These are phyloP conservation scores for Yarrowia sp. DNA, from an alignment of 805 yeast species.

Conservation along the genomic window DNA sequence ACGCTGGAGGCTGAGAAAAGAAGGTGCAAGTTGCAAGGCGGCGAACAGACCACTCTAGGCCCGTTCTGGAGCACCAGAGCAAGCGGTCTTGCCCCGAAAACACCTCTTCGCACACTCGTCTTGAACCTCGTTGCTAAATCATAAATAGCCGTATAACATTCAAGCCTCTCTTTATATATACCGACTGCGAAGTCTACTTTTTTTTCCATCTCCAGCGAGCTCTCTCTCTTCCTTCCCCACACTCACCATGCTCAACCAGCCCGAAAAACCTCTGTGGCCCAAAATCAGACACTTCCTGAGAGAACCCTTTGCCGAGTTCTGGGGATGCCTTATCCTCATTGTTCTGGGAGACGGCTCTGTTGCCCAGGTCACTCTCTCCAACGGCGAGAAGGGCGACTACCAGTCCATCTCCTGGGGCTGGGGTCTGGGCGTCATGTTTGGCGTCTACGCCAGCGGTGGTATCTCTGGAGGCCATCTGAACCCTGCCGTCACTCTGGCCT, in stretches of 20 bases:
- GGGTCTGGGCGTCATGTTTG: slow-evolving; percentile 56
- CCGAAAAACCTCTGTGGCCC: slow-evolving; percentile 19
- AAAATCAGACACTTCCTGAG: slow-evolving; percentile 39
- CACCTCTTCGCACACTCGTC: background rate
- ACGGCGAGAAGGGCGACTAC: slow-evolving; percentile 44
- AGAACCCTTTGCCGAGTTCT: slow-evolving; percentile 52
- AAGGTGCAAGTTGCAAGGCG: no score
- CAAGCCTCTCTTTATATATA: background rate
- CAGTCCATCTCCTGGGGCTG: slow-evolving; percentile 48
- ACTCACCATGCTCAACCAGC: background rate
- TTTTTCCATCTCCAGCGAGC: background rate
- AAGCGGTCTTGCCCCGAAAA: background rate
- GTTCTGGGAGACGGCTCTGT: slow-evolving; percentile 50
- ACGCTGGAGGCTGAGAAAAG: no score
- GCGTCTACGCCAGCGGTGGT: slow-evolving; percentile 53
- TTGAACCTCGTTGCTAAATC: background rate
- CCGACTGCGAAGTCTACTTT: background rate
- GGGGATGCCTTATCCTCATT: slow-evolving; percentile 51
- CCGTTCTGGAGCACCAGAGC: no score
- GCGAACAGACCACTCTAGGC: no score
- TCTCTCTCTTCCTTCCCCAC: background rate
- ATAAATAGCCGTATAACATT: background rate
- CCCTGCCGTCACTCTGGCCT: slow-evolving; percentile 51
- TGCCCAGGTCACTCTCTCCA: slow-evolving; percentile 46
- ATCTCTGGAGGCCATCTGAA: slow-evolving; percentile 57